Base-by-base conservation (phyloP, 306 rosid genomes). In the Glycine latifolia region DNA sequence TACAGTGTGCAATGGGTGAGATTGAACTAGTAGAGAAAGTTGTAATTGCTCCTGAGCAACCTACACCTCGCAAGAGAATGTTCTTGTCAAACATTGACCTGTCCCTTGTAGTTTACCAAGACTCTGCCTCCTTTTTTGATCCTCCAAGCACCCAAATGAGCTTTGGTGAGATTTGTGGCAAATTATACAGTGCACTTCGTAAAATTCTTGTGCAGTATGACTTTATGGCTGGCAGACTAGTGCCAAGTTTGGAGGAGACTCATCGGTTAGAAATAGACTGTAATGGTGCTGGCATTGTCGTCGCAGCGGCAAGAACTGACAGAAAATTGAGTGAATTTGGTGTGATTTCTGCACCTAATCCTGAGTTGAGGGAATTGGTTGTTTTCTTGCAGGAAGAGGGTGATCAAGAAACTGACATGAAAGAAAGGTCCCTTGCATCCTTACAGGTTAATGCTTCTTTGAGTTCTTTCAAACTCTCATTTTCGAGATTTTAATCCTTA, bases 51-150 rank as follows among this genome's bases (percentile, higher is more conserved):
- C 90, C 90, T 1, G 79, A 85, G 14, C 33, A 78, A 12, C 79
- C 90, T 7, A 82, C 77, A 66, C 85, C 80, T 0, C 8, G 3
- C 9, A 83, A 76, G 61, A 9, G 81, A 63, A 77, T 89, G 68
- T 89, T 91, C 77, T 83, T 89, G 52, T 87, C 92, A 31, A 91
- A 91, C 52, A 91, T 91, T 66, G 91, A 91, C 50, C 10, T 86
- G 12, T 63, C 90, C 6, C 88, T 91, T 10, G 91, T 89, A 33
- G 91, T 86, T 66, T 86, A 86, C 82, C 90, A 82, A 66, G 88
- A 91, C 10, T 82, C 91, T 41, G 83, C 86, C 7, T 87, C 89
- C 9, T 91, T 89, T 75, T 89, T 91, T 67, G 89, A 87, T 49
- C 87, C 87, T 61, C 88, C 89, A 72, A 83, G 62, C 10, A 71